Evolutionary conservation across 805 yeast genomes (phyloP), one percentile per base, ranked within the genome.

Genomic region (Candida vartiovaarae): DNA sequence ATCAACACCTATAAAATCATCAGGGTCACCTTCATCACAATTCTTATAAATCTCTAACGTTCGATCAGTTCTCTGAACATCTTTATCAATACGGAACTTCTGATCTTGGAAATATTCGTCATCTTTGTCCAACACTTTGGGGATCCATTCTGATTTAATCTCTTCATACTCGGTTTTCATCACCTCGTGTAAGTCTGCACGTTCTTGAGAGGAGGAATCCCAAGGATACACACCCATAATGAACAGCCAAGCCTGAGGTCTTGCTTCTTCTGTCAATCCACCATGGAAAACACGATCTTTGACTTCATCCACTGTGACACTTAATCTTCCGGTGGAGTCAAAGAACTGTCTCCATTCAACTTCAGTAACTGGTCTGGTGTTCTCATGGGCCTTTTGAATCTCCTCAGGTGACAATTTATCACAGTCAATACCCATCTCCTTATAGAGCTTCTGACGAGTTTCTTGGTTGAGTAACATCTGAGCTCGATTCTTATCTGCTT

Each of bases 1-100:
- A 11, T 34, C 38, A 8, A 30, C 34, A 9, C 25, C 32, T 39
- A 42, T 72, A 31, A 60, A 67, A 8, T 53, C 62, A 4, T 53
- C 64, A 11, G 51, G 61, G 4, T 57, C 58, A 20, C 59, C 60
- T 6, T 58, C 67, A 61, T 30, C 68, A 55, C 30, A 64, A 42
- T 46, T 70, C 57, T 43, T 66, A 63, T 80, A 93, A 3, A 90
- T 63, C 2, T 78, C 75, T 38, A 90, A 61, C 38, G 82, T 75
- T 25, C 98, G 74, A 64, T 91, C 99, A 7, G 96, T 91, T 52
- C 99, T 73, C 52, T 82, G 86, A 23, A 93, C 84, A 64, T 93
- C 99, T 62, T 93, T 93, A 54, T 90, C 95, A 51, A 93, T 91
- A 47, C 98, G 74, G 46, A 78, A 78, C 49, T 83, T 80, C 62